Base-by-base conservation (phyloP, 495 filamentous ascomycete species). In the Darksidea phi region DNA sequence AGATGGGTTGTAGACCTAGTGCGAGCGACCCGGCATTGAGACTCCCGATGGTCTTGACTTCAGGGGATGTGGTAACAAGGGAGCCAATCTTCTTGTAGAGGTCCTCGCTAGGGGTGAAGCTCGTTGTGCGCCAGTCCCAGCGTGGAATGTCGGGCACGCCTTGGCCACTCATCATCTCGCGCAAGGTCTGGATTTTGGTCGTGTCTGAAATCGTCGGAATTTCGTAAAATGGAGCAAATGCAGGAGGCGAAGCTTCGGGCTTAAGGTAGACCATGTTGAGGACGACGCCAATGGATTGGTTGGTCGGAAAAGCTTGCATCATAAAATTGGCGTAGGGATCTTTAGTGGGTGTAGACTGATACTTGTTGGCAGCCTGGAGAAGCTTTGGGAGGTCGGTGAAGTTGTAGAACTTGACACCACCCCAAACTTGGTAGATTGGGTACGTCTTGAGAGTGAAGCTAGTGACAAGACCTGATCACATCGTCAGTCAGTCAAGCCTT, bases 371-470 rank as follows among this genome's bases (percentile, higher is more conserved):
- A n/a, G n/a, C n/a, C n/a, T n/a, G n/a, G n/a, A n/a, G n/a, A n/a
- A n/a, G n/a, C n/a, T n/a, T n/a, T n/a, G n/a, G n/a, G n/a, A n/a
- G n/a, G 28, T 10, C 28, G 28, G 4, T 32, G 10, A 32, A 10
- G 28, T 10, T 32, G 10, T 32, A 32, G 28, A 32, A 4, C 10
- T 32, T 32, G 3, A 32, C 10, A 4, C 28, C 28, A 32, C 53
- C 32, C 37, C 37, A 45, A 3, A 58, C 43, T 1, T 12, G 2
- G 10, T 20, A 2, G 20, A 48, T 36, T 7, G 54, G 26, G 32
- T 48, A 58, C 13, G 54, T 58, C 1, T 20, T 4, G 1, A 58
- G 43, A 12, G 54, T 58, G 32, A 58, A 49, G 8, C 32, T 47
- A 2, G 41, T 32, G 20, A 58, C 26, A 28, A 48, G 11, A 26